Base-by-base conservation (phyloP, 2,329 filamentous ascomycete species). In the Magnaporthiopsis poae region DNA sequence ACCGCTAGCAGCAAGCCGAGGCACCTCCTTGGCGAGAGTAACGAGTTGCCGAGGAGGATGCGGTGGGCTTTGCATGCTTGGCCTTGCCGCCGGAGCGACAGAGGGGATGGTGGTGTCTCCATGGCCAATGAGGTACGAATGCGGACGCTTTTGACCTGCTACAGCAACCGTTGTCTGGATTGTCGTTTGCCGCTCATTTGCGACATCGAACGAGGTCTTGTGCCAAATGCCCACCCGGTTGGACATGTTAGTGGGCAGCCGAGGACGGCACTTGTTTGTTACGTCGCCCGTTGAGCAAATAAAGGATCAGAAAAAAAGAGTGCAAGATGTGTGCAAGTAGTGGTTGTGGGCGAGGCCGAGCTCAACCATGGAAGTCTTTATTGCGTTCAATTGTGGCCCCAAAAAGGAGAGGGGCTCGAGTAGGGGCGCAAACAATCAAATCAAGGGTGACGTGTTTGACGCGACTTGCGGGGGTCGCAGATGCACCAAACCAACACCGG, bases 1-100 rank as follows among this genome's bases (percentile, higher is more conserved):
- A 35, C 75, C 73, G 72, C 83, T 84, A 21, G 83, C 78, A 60
- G 71, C 72, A 52, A 82, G 67, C 60, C 71, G 69, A 59, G 74
- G 68, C 12, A 66, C 52, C 61, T 68, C 71, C 36, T 39, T 60
- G 29, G 59, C 25, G n/a, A 65, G 31, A 60, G 52, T 29, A 29
- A 52, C 39, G 27, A 11, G n/a, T 21, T 46, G 64, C 25, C 64
- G 59, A 25, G 31, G 56, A 27, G 33, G 64, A 8, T 33, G 36
- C 3, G 36, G 36, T 12, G 12, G 56, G 35, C 35, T 61, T 36
- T 65, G 59, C 33, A 27, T 21, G 36, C 15, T 61, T 12, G 39
- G 33, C 18, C 60, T 31, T 65, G 9, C 29, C 60, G 7, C 63
- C 25, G 12, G 39, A 27, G 13, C 60, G 9, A 29, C 25, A 29